Percentiles rank a stretch among this genome's conserved stretches.
Conservation (phyloP, 208 protist species). For the Cochliopodium minus region DNA sequence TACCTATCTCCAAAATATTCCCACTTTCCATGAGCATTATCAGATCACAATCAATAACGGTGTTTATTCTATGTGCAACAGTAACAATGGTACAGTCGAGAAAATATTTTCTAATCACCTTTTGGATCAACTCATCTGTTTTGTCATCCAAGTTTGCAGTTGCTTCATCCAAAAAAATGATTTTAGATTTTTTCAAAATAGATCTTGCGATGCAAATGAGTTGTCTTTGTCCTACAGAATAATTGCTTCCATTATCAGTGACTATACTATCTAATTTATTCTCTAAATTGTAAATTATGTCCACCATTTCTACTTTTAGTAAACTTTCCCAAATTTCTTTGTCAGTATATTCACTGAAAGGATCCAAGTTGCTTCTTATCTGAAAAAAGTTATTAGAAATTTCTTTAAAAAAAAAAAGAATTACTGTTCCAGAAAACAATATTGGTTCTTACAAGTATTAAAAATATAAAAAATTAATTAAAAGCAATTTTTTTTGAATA, state of each 20-base stretch:
- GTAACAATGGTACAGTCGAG: constrained; percentile 5
- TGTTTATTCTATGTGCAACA: constrained; percentile 16
- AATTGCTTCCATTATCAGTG: constrained; percentile 27
- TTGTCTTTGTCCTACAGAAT: constrained; percentile 45
- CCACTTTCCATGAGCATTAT: constrained; percentile 36
- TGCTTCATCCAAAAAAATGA: constrained; percentile 59
- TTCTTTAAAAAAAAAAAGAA: too few species aligned
- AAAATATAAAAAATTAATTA: too few species aligned
- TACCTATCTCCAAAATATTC: constrained; percentile 34
- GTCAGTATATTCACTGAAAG: constrained; percentile 38
- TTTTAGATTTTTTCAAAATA: constrained; percentile 30
- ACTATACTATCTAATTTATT: not conserved
- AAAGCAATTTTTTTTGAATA: too few species aligned
- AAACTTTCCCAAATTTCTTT: constrained; percentile 33
- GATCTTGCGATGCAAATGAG: constrained; percentile 49
- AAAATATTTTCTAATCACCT: not conserved
- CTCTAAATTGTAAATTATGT: not conserved
- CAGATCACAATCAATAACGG: constrained; percentile 24
- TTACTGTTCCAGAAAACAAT: not conserved
- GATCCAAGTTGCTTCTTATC: constrained; percentile 64
- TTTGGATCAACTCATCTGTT: constrained; percentile 12
- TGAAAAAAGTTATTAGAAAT: too few species aligned
- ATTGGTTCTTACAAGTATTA: too few species aligned
- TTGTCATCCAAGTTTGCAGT: constrained; percentile 23
- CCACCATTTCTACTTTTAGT: not conserved